Conservation (phyloP, 257 asterid genomes). For the Solanum gracilifrons region DNA sequence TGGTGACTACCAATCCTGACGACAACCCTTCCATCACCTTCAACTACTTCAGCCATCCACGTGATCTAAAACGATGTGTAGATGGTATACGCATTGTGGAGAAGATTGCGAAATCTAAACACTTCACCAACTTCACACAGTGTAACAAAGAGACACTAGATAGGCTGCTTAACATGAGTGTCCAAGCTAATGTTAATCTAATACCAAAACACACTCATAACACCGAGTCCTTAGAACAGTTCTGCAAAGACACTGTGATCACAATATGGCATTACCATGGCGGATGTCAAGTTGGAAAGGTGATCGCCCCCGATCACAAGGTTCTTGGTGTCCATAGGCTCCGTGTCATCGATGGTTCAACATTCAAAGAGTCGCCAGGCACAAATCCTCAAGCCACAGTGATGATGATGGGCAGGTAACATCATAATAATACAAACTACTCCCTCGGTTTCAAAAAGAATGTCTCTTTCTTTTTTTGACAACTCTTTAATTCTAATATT, state of each 20-base stretch:
- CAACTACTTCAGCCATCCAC: conserved; percentile 90
- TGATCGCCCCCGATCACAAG: conserved; percentile 42
- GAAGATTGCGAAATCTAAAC: conserved; percentile 52
- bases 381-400: conserved; percentile 97
- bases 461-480: neutral
- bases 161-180: conserved; percentile 64
- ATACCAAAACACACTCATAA: conserved; percentile 80
- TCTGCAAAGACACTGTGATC: conserved; percentile 88
- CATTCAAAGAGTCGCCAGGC: conserved; percentile 73
- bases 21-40: conserved; percentile 84
- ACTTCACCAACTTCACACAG: conserved; percentile 39
- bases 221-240: conserved; percentile 66
- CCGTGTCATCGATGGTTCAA: conserved; percentile 82
- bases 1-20: conserved; percentile 47
- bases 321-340: conserved; percentile 64
- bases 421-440: neutral
- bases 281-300: conserved; percentile 82
- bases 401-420: conserved; percentile 94
- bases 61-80: conserved; percentile 55
- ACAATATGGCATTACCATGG: conserved; percentile 99
- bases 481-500: neutral
- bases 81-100: conserved; percentile 63
- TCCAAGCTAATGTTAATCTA: conserved; percentile 71
- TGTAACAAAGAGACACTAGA: conserved; percentile 37
- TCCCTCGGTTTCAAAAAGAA: neutral